These are phyloP conservation scores for Aspergillus ostianus DNA, from an alignment of 495 filamentous ascomycete species.

Conservation along the genomic window DNA sequence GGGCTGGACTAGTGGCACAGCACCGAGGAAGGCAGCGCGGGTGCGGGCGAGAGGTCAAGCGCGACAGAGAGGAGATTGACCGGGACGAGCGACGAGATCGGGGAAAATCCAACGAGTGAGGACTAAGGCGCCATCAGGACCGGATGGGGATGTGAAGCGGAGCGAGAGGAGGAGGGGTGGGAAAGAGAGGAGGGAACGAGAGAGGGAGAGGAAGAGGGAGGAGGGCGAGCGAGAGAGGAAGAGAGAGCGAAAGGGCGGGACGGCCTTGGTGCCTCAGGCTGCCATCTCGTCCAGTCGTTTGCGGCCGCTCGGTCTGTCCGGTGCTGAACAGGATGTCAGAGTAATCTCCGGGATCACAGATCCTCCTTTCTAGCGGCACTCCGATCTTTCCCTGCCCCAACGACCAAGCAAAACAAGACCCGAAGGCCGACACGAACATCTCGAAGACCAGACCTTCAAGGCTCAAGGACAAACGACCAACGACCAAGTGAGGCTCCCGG, in stretches of 20 bases:
- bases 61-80: conserved; percentile 25
- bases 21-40: conserved; percentile 38
- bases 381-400: no score
- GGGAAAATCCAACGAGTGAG: conserved; percentile 18
- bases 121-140: conserved; percentile 6
- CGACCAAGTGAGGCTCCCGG: conserved; percentile 23
- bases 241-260: conserved; percentile 12
- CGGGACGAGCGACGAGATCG: conserved; percentile 16
- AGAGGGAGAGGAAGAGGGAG: conserved; percentile 9
- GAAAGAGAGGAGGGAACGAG: conserved; percentile 10
- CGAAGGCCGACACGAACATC: no score
- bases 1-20: conserved; percentile 39
- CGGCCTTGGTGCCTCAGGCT: conserved; percentile 19
- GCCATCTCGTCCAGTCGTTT: conserved; percentile 10
- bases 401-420: no score
- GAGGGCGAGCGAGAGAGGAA: conserved; percentile 11
- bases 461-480: neutral
- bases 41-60: conserved; percentile 19
- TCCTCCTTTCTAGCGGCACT: no score
- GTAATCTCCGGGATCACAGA: no score
- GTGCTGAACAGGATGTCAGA: neutral
- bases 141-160: conserved; percentile 10
- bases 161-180: conserved; percentile 16
- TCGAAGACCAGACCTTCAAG: neutral
- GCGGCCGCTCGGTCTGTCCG: conserved; percentile 6